These are phyloP conservation scores for Hymenoscyphus linearis DNA, from an alignment of 2,329 filamentous ascomycete genomes.

Conservation along the genomic window DNA sequence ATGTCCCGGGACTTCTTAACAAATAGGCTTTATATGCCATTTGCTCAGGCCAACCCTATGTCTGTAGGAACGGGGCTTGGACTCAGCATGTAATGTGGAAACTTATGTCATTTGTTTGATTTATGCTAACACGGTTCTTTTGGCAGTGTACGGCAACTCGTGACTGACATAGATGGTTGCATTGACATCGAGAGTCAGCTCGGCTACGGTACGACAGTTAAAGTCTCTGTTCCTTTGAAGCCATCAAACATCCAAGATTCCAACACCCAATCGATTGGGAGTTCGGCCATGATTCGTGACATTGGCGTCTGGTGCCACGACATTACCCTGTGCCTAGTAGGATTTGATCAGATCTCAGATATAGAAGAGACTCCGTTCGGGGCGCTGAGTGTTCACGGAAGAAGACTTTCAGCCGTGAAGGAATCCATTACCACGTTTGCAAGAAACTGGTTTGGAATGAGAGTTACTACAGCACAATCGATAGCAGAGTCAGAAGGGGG, in stretches of 20 bases:
- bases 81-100: constrained; percentile 42
- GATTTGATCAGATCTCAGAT: constrained; percentile 17
- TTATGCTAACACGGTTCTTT: too few species aligned
- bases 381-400: constrained; percentile 10
- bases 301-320: constrained; percentile 12
- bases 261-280: background rate
- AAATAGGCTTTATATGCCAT: constrained; percentile 52
- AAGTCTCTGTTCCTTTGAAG: constrained; percentile 39
- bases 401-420: constrained; percentile 14
- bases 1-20: constrained; percentile 56
- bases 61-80: constrained; percentile 53
- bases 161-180: constrained; percentile 52
- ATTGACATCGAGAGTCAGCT: constrained; percentile 52
- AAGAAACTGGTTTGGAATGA: constrained; percentile 21
- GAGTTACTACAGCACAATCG: constrained; percentile 10
- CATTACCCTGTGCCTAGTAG: constrained; percentile 18
- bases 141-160: constrained; percentile 45
- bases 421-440: constrained; percentile 15
- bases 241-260: background rate
- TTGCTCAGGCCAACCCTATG: constrained; percentile 54
- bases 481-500: constrained; percentile 4
- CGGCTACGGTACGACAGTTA: constrained; percentile 48
- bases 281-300: constrained; percentile 7
- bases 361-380: constrained; percentile 12
- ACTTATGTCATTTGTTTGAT: too few species aligned